Evolutionary conservation across 306 rosid species (phyloP).

Genomic region (Citrullus mucosospermus): DNA sequence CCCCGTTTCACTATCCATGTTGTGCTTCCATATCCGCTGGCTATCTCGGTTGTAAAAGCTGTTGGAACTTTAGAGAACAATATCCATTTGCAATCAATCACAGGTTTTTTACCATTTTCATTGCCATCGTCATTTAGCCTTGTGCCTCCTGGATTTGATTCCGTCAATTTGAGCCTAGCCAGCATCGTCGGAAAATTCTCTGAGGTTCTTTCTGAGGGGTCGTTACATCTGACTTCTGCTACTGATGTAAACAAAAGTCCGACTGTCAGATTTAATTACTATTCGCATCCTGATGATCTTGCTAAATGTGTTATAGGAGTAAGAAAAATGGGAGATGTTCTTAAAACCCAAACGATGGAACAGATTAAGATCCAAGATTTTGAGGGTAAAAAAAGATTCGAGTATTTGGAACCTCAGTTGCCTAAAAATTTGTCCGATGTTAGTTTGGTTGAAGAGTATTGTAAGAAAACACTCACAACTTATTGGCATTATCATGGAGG

Average conservation of each 20-base stretch:
- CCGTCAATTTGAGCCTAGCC: neutral
- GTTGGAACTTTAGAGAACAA: neutral
- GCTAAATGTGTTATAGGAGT: neutral
- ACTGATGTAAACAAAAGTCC: neutral
- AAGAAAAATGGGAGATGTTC: neutral
- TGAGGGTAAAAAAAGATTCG: neutral
- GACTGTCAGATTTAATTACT: neutral
- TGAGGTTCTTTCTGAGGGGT: neutral
- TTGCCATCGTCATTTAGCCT: neutral
- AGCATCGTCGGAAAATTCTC: neutral
- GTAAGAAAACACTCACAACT: neutral
- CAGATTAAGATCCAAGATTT: neutral
- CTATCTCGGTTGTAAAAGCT: neutral
- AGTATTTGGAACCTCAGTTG: neutral
- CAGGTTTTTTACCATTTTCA: neutral
- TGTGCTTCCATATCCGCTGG: neutral
- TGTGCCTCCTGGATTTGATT: neutral
- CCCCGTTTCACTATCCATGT: neutral
- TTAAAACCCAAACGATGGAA: neutral
- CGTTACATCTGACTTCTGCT: neutral
- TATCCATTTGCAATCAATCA: neutral
- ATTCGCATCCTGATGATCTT: neutral
- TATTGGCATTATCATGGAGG: conserved; percentile 11
- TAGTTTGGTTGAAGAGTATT: neutral
- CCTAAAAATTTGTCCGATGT: neutral